Evolutionary conservation across 1,284 basidiomycete genomes (phyloP).

Genomic region (Ganoderma meredithae): DNA sequence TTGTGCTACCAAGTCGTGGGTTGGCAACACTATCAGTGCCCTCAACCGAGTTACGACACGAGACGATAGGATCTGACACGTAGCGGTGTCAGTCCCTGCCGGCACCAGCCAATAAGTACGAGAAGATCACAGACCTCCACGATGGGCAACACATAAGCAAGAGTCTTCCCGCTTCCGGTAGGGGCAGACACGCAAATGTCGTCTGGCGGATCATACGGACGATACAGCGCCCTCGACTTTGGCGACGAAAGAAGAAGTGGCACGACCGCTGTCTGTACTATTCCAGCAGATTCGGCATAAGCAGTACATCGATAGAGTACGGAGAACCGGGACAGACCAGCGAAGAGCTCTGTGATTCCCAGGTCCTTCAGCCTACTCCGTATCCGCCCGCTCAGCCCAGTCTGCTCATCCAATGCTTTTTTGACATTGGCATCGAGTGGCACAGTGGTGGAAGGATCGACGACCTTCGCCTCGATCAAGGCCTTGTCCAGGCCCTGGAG

Average conservation of each 20-base stretch:
- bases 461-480: conserved; percentile 73
- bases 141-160: conserved; percentile 94
- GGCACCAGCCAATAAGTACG: no score
- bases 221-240: conserved; percentile 63
- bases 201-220: conserved; percentile 72
- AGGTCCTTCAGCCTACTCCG: conserved; percentile 73
- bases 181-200: conserved; percentile 98
- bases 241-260: conserved; percentile 72
- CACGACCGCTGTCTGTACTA: conserved; percentile 86
- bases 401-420: conserved; percentile 48
- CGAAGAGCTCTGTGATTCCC: conserved; percentile 86
- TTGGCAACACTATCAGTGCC: conserved; percentile 94
- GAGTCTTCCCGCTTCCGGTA: conserved; percentile 96
- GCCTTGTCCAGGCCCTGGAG: conserved; percentile 83
- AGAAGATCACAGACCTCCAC: conserved; percentile 68
- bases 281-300: conserved; percentile 18
- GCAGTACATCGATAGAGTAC: conserved; percentile 13
- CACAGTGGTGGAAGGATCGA: conserved; percentile 64
- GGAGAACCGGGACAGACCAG: conserved; percentile 63
- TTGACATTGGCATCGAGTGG: conserved; percentile 51
- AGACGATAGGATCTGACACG: conserved; percentile 67
- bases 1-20: conserved; percentile 93
- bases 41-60: conserved; percentile 85
- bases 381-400: conserved; percentile 67
- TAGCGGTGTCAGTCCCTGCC: background rate